Conservation (phyloP, 441 rosid species). For the Populus trichocarpa region DNA sequence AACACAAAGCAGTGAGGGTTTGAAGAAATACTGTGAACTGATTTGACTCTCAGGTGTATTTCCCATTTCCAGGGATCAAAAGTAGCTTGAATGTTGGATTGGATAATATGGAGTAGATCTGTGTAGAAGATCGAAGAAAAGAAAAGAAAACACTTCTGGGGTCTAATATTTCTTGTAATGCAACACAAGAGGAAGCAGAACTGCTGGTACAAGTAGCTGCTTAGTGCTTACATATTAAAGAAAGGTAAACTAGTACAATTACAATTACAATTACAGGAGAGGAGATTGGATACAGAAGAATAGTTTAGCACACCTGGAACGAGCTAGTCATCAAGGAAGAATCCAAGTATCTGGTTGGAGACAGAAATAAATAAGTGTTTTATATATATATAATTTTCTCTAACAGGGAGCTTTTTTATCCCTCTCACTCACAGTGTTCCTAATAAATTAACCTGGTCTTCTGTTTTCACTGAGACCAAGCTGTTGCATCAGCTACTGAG, state of each 20-base stretch:
- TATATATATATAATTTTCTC: background rate
- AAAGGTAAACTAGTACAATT: background rate
- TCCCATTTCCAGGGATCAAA: slow-evolving; percentile 29
- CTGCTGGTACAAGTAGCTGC: background rate
- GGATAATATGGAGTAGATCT: slow-evolving; percentile 6
- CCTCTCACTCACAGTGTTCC: background rate
- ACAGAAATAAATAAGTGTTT: background rate
- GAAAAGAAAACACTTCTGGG: background rate
- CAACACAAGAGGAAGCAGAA: background rate
- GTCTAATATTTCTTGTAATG: background rate
- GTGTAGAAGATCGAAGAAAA: slow-evolving; percentile 7
- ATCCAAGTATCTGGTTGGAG: background rate
- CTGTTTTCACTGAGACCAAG: slow-evolving; percentile 10
- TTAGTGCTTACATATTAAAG: background rate
- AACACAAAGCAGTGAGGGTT: slow-evolving; percentile 22
- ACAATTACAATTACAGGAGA: background rate
- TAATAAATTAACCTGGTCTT: background rate
- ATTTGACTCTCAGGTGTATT: slow-evolving; percentile 21
- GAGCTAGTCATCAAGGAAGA: slow-evolving; percentile 3
- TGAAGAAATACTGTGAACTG: slow-evolving; percentile 21
- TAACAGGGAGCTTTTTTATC: background rate
- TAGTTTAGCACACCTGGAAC: slow-evolving; percentile 4
- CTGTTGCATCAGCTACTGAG: slow-evolving; percentile 23
- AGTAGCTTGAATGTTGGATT: slow-evolving; percentile 1
- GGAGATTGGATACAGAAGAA: background rate